Base-by-base conservation (phyloP, 73 alveolate genomes). In the Stentor roeselii region DNA sequence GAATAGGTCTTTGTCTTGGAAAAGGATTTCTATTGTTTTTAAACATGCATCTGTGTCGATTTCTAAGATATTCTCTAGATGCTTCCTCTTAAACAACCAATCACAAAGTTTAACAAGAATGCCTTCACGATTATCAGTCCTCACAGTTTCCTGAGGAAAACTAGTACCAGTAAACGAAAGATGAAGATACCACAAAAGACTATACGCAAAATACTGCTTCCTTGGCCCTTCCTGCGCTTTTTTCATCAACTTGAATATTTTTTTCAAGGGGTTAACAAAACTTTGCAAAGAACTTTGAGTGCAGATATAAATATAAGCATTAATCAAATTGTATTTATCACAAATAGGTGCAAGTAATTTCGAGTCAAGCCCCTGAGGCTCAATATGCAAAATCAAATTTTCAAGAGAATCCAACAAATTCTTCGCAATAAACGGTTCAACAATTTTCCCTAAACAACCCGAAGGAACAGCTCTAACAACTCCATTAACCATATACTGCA, bases 151-250 rank as follows among this genome's bases (percentile, higher is more conserved):
- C n/a, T 15, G 6, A 14, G 84, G 84, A 2, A 76, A 76, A 15
- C n/a, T 27, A 1, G 14, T n/a, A 27, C 84, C 84, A 21, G 32
- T 76, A 39, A 76, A 21, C 1, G 82, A 76, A 0, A 76, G 30
- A 36, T 35, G 34, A 37, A 21, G 21, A 41, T 76, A 76, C 84
- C 84, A 76, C 39, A 76, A 21, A 76, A 76, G 84, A 14, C 39
- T 76, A 76, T 76, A 41, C 11, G 75, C 60, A 2, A 76, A 41
- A 37, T 76, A 41, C n/a, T n/a, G 14, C 74, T 35, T 76, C 21
- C 35, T 21, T 37, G 11, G n/a, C 3, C 21, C 36, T 1, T 76
- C 84, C n/a, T 37, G 21, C 6, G 78, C 21, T 2, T 76, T 76
- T 34, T 21, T 41, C n/a, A 76, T 21, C 6, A 30, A 21, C 34